Conservation (phyloP, 257 asterid genomes). For the Paraleonurus japonicus region DNA sequence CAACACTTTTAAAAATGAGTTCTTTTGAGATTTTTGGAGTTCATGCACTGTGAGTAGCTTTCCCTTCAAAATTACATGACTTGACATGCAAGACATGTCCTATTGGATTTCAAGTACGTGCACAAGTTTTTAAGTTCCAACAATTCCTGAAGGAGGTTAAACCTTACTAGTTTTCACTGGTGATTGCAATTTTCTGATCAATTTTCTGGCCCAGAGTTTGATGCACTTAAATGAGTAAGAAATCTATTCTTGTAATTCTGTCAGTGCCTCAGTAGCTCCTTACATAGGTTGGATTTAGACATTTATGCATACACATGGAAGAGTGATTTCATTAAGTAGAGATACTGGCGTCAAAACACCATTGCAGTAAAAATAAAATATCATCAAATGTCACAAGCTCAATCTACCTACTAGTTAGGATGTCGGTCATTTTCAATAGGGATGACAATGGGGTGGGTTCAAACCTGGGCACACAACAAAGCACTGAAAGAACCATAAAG, state of each 20-base stretch:
- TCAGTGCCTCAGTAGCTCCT: background rate
- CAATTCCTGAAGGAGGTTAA: too few relatives aligned
- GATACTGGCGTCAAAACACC: too few relatives aligned
- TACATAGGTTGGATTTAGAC: background rate
- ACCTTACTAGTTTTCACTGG: background rate
- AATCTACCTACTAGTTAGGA: background rate
- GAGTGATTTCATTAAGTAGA: constrained; percentile 1
- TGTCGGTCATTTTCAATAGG: background rate
- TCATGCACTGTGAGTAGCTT: background rate
- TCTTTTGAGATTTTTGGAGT: background rate
- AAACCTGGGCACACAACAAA: too few relatives aligned
- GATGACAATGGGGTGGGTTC: too few relatives aligned
- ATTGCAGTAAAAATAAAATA: background rate
- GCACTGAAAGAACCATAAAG: too few relatives aligned
- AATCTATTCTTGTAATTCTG: background rate
- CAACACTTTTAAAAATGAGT: background rate
- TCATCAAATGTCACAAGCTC: background rate
- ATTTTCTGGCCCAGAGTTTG: too few relatives aligned
- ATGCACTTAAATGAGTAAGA: too few relatives aligned
- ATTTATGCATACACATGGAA: background rate
- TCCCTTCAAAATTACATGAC: background rate
- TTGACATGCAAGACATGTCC: background rate
- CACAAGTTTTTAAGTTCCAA: too few relatives aligned
- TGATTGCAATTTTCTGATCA: background rate
- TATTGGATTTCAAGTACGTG: too few relatives aligned